Percentiles rank a stretch among this genome's conserved stretches.
These are phyloP conservation scores for Xylaria telfairii DNA, from an alignment of 495 filamentous ascomycete genomes.

Conservation along the genomic window DNA sequence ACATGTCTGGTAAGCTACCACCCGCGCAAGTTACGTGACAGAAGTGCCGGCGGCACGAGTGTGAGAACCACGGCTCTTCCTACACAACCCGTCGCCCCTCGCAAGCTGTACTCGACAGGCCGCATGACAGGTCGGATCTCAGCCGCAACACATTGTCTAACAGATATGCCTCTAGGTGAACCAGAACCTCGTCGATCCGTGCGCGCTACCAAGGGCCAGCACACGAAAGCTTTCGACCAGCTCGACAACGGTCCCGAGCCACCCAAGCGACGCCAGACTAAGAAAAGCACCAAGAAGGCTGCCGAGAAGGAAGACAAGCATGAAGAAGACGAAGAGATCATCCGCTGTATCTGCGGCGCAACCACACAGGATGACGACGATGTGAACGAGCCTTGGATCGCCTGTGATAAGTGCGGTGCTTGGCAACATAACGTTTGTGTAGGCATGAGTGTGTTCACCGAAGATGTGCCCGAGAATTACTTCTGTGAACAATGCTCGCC, in stretches of 20 bases:
- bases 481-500: constrained; percentile 90
- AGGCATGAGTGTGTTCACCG: constrained; percentile 77
- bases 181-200: constrained; percentile 93
- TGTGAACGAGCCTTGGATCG: constrained; percentile 83
- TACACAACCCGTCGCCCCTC: background rate
- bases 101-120: background rate
- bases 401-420: constrained; percentile 85
- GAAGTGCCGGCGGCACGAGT: background rate
- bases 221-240: constrained; percentile 81
- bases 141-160: constrained; percentile 11
- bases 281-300: constrained; percentile 60
- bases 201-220: constrained; percentile 93
- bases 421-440: constrained; percentile 99
- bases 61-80: background rate
- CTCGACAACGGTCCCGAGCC: constrained; percentile 67
- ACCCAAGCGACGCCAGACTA: constrained; percentile 64
- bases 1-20: constrained; percentile 43
- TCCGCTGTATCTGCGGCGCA: constrained; percentile 92
- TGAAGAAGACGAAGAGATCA: constrained; percentile 66
- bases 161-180: constrained; percentile 35
- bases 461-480: constrained; percentile 77
- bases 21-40: constrained; percentile 21
- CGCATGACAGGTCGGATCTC: constrained; percentile 3
- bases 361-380: constrained; percentile 82
- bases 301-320: constrained; percentile 66